These are phyloP conservation scores for Scleroderma bovista DNA, from an alignment of 768 basidiomycete species.

Conservation along the genomic window DNA sequence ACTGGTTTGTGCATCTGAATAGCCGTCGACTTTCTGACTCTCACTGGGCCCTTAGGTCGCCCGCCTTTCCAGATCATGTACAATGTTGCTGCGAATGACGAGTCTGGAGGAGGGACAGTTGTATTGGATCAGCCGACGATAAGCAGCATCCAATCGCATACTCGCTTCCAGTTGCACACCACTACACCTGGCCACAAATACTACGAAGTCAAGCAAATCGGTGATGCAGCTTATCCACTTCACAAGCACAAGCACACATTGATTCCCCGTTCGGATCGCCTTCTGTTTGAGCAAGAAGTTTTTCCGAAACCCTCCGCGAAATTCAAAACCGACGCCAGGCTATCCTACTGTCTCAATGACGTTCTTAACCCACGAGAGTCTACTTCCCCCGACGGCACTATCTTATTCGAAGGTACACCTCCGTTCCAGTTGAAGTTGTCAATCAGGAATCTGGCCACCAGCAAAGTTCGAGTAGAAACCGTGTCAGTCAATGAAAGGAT, in stretches of 20 bases:
- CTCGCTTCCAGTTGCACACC: constrained; percentile 78
- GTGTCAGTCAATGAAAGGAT: constrained; percentile 43
- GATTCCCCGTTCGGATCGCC: constrained; percentile 62
- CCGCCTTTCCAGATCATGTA: constrained; percentile 95
- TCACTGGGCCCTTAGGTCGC: constrained; percentile 44
- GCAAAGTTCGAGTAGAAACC: constrained; percentile 52
- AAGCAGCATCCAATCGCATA: constrained; percentile 77
- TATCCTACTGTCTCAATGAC: constrained; percentile 75
- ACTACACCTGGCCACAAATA: constrained; percentile 73
- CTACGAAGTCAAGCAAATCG: constrained; percentile 87
- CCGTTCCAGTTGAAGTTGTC: constrained; percentile 80
- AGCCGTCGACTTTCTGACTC: too few relatives aligned
- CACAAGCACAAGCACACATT: constrained; percentile 55
- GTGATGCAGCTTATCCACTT: constrained; percentile 80
- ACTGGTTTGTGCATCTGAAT: constrained; percentile 42
- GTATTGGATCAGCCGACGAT: constrained; percentile 74
- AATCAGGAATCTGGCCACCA: constrained; percentile 70
- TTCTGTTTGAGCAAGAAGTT: constrained; percentile 84
- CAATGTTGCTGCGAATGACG: constrained; percentile 68
- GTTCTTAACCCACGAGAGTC: constrained; percentile 50
- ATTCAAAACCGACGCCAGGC: constrained; percentile 61
- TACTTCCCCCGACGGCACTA: constrained; percentile 42
- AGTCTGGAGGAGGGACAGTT: constrained; percentile 62
- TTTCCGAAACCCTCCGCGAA: constrained; percentile 73
- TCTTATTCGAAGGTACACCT: constrained; percentile 76